Conservation (phyloP, 108 stramenopile genomes). For the Nannochloropsis salina region DNA sequence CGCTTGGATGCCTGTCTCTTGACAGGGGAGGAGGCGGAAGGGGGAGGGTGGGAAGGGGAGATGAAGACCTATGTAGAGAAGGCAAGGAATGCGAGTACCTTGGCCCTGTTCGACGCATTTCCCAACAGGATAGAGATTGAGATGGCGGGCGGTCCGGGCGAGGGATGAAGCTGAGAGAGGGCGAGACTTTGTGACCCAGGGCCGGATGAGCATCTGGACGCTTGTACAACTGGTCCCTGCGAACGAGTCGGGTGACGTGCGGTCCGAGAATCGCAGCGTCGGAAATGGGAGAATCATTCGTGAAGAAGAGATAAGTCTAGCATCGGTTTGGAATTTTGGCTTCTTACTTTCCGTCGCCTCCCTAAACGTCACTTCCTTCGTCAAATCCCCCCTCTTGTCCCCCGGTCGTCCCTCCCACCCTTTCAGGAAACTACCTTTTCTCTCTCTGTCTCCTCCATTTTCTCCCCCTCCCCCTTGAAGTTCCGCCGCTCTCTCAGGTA, state of each 20-base stretch:
- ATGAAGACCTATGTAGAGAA: background rate
- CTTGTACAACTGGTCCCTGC: too few species aligned
- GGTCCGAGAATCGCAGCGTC: too few species aligned
- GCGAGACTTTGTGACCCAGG: background rate
- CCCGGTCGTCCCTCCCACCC: too few species aligned
- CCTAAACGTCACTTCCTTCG: too few species aligned
- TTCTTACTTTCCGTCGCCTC: too few species aligned
- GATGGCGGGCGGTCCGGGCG: background rate
- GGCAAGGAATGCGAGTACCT: background rate
- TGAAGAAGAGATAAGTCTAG: too few species aligned
- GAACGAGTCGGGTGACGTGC: too few species aligned
- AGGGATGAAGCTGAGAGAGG: background rate
- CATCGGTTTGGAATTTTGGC: too few species aligned
- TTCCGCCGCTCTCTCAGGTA: slow-evolving; percentile 62
- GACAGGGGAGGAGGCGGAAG: background rate
- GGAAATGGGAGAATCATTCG: too few species aligned
- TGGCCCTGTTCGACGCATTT: background rate
- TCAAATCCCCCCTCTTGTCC: too few species aligned
- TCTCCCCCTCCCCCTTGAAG: slow-evolving; percentile 57
- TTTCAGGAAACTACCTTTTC: background rate
- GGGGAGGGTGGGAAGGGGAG: background rate
- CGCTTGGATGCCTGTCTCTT: background rate
- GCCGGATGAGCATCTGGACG: too few species aligned
- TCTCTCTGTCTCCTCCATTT: slow-evolving; percentile 52
- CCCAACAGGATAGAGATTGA: background rate